Conservation (phyloP, 495 filamentous ascomycete species). For the Neurospora tetraspora region DNA sequence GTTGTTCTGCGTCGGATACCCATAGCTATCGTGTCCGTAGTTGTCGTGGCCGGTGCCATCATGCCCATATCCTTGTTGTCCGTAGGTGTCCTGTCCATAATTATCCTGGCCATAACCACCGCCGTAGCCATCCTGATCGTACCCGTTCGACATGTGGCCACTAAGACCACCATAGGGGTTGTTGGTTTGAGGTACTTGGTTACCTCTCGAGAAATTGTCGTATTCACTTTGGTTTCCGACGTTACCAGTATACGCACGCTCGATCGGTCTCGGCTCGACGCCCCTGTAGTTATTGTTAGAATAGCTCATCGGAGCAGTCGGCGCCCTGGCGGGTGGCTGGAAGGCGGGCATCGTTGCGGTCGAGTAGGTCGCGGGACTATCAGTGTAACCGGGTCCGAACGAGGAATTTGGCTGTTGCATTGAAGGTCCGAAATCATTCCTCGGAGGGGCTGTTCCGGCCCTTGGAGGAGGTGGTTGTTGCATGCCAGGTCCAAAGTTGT, state of each 20-base stretch:
- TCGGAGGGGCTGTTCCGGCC: constrained; percentile 1
- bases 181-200: constrained; percentile 2
- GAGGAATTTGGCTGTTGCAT: constrained; percentile 14
- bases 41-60: constrained; percentile 29
- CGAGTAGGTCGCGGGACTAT: constrained; percentile 23
- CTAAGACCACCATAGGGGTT: constrained; percentile 1
- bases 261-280: constrained; percentile 10
- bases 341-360: constrained; percentile 24
- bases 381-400: constrained; percentile 14
- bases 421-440: constrained; percentile 5
- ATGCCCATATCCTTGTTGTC: constrained; percentile 6
- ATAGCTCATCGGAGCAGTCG: constrained; percentile 9
- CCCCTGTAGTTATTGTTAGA: constrained; percentile 16
- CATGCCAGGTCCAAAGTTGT: constrained; percentile 1
- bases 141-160: background rate
- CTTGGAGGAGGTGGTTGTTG: constrained; percentile 5
- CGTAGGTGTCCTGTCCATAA: constrained; percentile 18
- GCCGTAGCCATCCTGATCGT: background rate
- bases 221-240: background rate
- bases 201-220: background rate
- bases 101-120: constrained; percentile 22
- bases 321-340: constrained; percentile 23
- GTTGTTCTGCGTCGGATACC: constrained; percentile 27
- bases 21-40: constrained; percentile 19
- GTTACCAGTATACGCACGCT: background rate